Evolutionary conservation across 2,329 filamentous ascomycete species (phyloP).

Genomic region (Penicillium sp.): DNA sequence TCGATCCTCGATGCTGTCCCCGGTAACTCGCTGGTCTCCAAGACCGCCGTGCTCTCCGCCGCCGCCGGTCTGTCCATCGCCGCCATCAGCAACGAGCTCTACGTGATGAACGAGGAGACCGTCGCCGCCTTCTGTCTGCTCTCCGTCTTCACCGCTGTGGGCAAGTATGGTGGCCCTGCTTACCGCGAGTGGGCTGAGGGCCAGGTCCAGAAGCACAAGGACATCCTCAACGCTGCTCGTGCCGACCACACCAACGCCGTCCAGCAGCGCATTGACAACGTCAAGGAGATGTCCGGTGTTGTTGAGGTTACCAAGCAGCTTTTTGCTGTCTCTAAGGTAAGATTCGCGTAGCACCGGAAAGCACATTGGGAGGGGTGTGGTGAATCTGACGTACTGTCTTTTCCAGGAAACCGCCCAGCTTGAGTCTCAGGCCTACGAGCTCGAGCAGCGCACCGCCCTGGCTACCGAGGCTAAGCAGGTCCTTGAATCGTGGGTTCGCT

Average conservation of each 20-base stretch:
- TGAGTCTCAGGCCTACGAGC: slow-evolving; percentile 92
- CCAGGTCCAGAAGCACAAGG: slow-evolving; percentile 88
- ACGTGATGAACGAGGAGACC: slow-evolving; percentile 98
- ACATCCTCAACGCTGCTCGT: slow-evolving; percentile 90
- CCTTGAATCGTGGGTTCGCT: slow-evolving; percentile 97
- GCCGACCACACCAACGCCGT: slow-evolving; percentile 94
- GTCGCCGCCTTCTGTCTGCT: slow-evolving; percentile 90
- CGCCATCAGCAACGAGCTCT: slow-evolving; percentile 98
- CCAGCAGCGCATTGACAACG: slow-evolving; percentile 88
- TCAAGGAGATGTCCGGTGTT: slow-evolving; percentile 90
- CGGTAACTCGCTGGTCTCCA: slow-evolving; percentile 87
- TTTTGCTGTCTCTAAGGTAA: slow-evolving; percentile 96
- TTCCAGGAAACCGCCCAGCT: slow-evolving; percentile 89
- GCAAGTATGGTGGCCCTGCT: slow-evolving; percentile 87
- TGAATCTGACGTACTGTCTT: slow-evolving; percentile 9
- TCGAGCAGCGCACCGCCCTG: slow-evolving; percentile 92
- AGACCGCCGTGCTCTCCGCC: slow-evolving; percentile 94
- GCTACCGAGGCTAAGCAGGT: slow-evolving; percentile 91
- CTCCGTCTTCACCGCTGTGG: slow-evolving; percentile 86
- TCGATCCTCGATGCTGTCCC: slow-evolving; percentile 91
- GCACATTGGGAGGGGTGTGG: too few species aligned
- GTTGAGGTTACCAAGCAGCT: slow-evolving; percentile 96
- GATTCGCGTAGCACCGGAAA: slow-evolving; percentile 2
- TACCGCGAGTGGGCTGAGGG: slow-evolving; percentile 90
- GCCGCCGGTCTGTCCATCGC: slow-evolving; percentile 86